Evolutionary conservation across 192 early-diverging fungal genomes (phyloP).

Genomic region (Entrophospora sp.): DNA sequence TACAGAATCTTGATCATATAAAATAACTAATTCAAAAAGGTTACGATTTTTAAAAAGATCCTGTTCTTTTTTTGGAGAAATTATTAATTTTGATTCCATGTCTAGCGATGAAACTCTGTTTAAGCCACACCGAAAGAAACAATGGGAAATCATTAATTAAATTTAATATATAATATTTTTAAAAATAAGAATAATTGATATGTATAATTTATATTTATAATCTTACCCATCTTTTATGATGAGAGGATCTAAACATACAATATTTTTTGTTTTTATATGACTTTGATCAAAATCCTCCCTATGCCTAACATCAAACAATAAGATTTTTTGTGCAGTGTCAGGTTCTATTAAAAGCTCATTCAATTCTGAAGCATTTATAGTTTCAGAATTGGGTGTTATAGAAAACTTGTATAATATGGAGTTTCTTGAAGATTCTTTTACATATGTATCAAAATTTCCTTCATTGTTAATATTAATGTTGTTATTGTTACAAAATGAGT

Average conservation of each 20-base stretch:
- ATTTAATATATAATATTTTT: neutral
- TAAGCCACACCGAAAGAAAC: neutral
- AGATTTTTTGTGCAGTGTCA: neutral
- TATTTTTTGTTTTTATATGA: constrained; percentile 17
- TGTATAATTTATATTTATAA: neutral
- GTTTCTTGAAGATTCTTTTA: too few relatives aligned
- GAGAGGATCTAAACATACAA: constrained; percentile 18
- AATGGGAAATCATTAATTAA: neutral
- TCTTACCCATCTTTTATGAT: constrained; percentile 12
- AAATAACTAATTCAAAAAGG: constrained; percentile 65
- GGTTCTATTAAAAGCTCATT: neutral
- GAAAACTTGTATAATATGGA: too few relatives aligned
- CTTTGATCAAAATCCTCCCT: neutral
- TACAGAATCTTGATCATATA: constrained; percentile 54
- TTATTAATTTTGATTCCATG: constrained; percentile 3
- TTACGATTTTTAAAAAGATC: constrained; percentile 54
- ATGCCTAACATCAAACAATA: constrained; percentile 9
- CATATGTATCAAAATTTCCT: too few relatives aligned
- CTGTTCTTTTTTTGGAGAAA: constrained; percentile 45
- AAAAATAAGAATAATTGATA: neutral
- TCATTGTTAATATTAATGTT: too few relatives aligned
- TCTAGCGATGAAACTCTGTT: constrained; percentile 10
- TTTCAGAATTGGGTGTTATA: too few relatives aligned
- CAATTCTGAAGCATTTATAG: neutral
- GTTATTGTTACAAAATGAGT: too few relatives aligned